Conservation (phyloP, 2,329 filamentous ascomycete genomes). For the Helicocarpus griseus region DNA sequence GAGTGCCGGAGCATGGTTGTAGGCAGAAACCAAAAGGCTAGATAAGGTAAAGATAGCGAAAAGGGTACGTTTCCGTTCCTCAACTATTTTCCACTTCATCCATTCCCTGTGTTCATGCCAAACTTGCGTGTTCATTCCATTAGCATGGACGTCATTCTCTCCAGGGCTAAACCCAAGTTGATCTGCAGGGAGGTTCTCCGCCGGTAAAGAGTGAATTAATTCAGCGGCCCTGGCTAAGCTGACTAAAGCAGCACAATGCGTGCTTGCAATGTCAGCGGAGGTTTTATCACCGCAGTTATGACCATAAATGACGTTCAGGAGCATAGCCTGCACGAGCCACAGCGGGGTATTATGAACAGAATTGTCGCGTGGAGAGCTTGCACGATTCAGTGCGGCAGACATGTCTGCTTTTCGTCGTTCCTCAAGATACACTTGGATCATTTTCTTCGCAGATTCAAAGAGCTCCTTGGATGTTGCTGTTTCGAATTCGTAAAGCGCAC, state of each 20-base stretch:
- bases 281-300: conserved; percentile 90
- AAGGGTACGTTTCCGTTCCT: conserved; percentile 87
- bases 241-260: conserved; percentile 81
- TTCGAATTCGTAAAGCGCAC: conserved; percentile 80
- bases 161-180: conserved; percentile 35
- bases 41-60: conserved; percentile 88
- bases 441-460: conserved; percentile 88
- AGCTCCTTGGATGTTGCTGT: conserved; percentile 68
- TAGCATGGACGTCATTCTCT: conserved; percentile 50
- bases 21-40: conserved; percentile 80
- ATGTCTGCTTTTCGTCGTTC: conserved; percentile 81
- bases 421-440: conserved; percentile 88
- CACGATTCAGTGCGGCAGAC: conserved; percentile 46
- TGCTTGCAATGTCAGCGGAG: conserved; percentile 83
- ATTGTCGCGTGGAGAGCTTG: conserved; percentile 44
- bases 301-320: conserved; percentile 90
- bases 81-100: conserved; percentile 76
- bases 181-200: conserved; percentile 28
- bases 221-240: conserved; percentile 86
- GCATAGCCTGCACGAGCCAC: conserved; percentile 95
- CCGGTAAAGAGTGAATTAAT: conserved; percentile 44
- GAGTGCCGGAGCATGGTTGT: conserved; percentile 83
- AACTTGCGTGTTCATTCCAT: conserved; percentile 39
- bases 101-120: conserved; percentile 51
- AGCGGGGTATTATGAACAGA: conserved; percentile 68